Evolutionary conservation across 75 land plant genomes (phyloP).

Genomic region (Cunninghamia lanceolata): DNA sequence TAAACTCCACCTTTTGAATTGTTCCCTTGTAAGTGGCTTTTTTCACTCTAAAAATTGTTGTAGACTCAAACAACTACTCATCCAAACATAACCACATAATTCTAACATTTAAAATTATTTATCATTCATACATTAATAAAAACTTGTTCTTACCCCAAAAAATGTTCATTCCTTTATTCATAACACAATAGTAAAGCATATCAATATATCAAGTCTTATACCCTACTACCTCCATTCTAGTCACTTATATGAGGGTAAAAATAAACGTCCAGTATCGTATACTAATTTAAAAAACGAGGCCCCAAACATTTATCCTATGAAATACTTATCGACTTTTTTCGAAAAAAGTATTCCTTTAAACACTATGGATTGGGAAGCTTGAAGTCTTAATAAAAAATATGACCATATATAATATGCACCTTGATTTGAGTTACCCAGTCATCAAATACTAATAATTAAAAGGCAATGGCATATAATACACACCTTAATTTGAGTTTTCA

Average conservation of each 20-base stretch:
- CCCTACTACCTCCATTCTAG: too few relatives aligned
- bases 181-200: neutral
- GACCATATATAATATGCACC: too few relatives aligned
- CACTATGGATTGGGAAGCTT: too few relatives aligned
- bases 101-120: too few relatives aligned
- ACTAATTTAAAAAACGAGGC: too few relatives aligned
- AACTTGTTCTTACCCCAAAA: neutral
- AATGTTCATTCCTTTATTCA: too few relatives aligned
- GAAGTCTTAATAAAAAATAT: too few relatives aligned
- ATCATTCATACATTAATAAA: too few relatives aligned
- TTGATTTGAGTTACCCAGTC: neutral
- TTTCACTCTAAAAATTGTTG: neutral
- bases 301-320: neutral
- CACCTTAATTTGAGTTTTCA: constrained; percentile 6
- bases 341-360: too few relatives aligned
- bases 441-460: neutral
- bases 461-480: neutral
- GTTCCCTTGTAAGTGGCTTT: neutral
- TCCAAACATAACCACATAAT: neutral
- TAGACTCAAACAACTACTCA: too few relatives aligned
- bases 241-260: too few relatives aligned
- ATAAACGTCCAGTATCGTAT: too few relatives aligned
- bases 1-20: neutral
- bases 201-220: neutral
- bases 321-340: neutral